Evolutionary conservation across 2,329 filamentous ascomycete genomes (phyloP).

Genomic region (Zasmidium citrigriseum): DNA sequence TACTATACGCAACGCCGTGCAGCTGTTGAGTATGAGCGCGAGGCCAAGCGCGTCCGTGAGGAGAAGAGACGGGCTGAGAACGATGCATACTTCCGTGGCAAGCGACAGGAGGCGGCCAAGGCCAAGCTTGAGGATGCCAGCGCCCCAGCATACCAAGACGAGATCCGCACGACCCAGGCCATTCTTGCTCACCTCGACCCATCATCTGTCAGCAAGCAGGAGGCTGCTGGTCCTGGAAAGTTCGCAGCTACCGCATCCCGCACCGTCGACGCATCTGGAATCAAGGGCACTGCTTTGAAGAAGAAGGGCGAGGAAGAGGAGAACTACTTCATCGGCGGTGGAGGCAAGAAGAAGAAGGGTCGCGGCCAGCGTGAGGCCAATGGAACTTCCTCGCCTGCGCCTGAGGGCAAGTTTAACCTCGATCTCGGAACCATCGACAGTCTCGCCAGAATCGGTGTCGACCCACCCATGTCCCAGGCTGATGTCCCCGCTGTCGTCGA

Average conservation of each 20-base stretch:
- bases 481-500: slow-evolving; percentile 79
- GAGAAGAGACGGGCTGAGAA: slow-evolving; percentile 83
- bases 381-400: slow-evolving; percentile 53
- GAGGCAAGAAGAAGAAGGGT: slow-evolving; percentile 85
- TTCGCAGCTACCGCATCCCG: slow-evolving; percentile 78
- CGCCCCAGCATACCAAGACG: slow-evolving; percentile 85
- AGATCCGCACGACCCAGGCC: slow-evolving; percentile 85
- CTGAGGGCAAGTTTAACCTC: slow-evolving; percentile 72
- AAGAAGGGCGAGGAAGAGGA: slow-evolving; percentile 83
- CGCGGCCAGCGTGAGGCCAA: slow-evolving; percentile 72
- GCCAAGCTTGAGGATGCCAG: slow-evolving; percentile 78
- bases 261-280: slow-evolving; percentile 77
- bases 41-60: slow-evolving; percentile 72
- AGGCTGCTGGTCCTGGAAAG: slow-evolving; percentile 62
- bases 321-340: slow-evolving; percentile 73
- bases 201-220: slow-evolving; percentile 62
- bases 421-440: slow-evolving; percentile 91
- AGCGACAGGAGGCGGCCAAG: slow-evolving; percentile 74
- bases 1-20: slow-evolving; percentile 83
- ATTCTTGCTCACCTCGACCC: slow-evolving; percentile 92
- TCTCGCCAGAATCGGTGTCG: slow-evolving; percentile 78
- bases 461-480: slow-evolving; percentile 81
- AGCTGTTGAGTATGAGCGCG: slow-evolving; percentile 79
- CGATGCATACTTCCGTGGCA: slow-evolving; percentile 69
- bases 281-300: slow-evolving; percentile 82